Evolutionary conservation across 129 eudicot genomes (phyloP), one percentile per base, ranked within the genome.

Genomic region (Erigeron canadensis): DNA sequence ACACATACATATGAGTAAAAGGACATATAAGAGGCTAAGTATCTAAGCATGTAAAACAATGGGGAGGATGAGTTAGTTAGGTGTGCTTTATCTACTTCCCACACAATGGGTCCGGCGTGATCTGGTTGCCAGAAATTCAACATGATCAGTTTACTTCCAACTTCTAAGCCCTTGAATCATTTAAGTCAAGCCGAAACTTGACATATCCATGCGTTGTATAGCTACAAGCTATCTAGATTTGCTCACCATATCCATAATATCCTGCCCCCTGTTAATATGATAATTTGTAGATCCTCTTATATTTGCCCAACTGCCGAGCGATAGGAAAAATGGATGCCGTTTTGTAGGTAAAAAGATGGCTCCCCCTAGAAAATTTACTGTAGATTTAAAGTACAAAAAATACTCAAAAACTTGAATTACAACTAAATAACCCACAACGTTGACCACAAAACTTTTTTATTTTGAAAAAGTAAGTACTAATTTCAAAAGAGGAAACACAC

Each of bases 241-340:
- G 23, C 37, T 54, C 38, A 37, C 18, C 16, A 12, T 53, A 54
- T 21, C 39, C 10, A 54, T 54, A 6, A 39, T 53, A 10, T 54
- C 12, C 16, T 10, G 0, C 13, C n/a, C 41, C 28, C 18, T 55
- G 23, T 38, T 38, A 10, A 39, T 68, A 50, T 53, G 74, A 70
- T 55, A 21, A 70, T 19, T 11, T 13, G 54, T 70, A 18, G 22
- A 55, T 70, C 54, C 65, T 40, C 54, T 69, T 69, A 8, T 67
- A 23, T 67, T 12, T n/a, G 46, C 45, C 73, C n/a, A 12, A 0
- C 18, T 16, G 58, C 10, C 11, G 9, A 53, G 23, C 8, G 22
- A n/a, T 16, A 17, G 10, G 8, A 53, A 1, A 0, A 10, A 17
- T 34, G 38, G 0, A 23, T 17, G 10, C 7, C 22, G 15, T 57